These are phyloP conservation scores for Danielia oregonensis DNA, from an alignment of 805 yeast genomes.

Conservation along the genomic window DNA sequence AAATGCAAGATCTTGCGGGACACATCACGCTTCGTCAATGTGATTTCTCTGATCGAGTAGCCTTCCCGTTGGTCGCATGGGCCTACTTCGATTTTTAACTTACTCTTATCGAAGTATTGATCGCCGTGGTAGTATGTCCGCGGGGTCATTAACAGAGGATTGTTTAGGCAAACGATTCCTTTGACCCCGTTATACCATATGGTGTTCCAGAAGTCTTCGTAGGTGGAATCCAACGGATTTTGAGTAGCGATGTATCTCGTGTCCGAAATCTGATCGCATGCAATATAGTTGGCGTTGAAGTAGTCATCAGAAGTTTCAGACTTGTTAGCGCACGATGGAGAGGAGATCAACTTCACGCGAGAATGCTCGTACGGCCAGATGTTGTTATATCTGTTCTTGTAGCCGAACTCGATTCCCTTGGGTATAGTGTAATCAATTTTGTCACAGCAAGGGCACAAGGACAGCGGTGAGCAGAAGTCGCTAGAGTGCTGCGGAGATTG, in stretches of 20 bases:
- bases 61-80: constrained; percentile 8
- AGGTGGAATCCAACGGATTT: constrained; percentile 39
- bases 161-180: constrained; percentile 35
- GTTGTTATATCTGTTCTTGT: constrained; percentile 83
- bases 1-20: constrained; percentile 30
- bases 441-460: constrained; percentile 42
- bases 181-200: constrained; percentile 32
- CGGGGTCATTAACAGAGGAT: constrained; percentile 17
- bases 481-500: not conserved
- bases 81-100: constrained; percentile 10
- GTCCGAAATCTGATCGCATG: constrained; percentile 21
- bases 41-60: constrained; percentile 15
- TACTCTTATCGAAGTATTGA: constrained; percentile 13
- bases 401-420: constrained; percentile 72
- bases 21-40: constrained; percentile 9
- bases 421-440: constrained; percentile 37
- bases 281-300: constrained; percentile 43
- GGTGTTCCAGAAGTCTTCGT: constrained; percentile 42
- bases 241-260: constrained; percentile 44
- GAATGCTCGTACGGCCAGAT: constrained; percentile 85
- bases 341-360: constrained; percentile 55
- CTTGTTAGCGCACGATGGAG: constrained; percentile 14
- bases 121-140: constrained; percentile 18
- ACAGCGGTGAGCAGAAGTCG: constrained; percentile 34
- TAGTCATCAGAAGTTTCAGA: constrained; percentile 32